phyloP scores from a whole-genome alignment of 495 filamentous ascomycete species.

The Haplographium delicatum region DNA sequence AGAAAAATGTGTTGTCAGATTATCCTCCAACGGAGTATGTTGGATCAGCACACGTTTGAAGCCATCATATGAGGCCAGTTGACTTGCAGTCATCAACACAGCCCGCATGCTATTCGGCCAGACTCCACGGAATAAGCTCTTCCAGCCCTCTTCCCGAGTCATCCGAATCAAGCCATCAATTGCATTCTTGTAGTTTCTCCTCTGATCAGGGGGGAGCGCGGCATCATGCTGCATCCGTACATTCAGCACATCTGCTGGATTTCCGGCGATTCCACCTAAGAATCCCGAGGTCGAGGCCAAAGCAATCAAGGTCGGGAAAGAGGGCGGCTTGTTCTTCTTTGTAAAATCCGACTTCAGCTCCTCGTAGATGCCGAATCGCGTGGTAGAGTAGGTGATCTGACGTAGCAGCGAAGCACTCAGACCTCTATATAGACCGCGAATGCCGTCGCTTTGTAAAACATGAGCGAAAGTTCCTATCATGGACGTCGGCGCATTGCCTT shows the following conservation, averaged over 20 bases:
- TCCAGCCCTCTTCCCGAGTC: slow-evolving; percentile 63
- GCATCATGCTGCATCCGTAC: slow-evolving; percentile 98
- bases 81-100: slow-evolving; percentile 87
- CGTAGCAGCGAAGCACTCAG: slow-evolving; percentile 89
- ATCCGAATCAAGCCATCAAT: slow-evolving; percentile 82
- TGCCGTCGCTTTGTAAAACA: slow-evolving; percentile 57
- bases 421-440: slow-evolving; percentile 77
- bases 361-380: slow-evolving; percentile 92
- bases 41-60: slow-evolving; percentile 78
- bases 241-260: slow-evolving; percentile 93
- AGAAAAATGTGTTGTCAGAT: slow-evolving; percentile 77
- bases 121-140: slow-evolving; percentile 77
- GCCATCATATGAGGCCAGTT: slow-evolving; percentile 86
- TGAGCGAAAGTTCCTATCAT: slow-evolving; percentile 81
- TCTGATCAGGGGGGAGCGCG: slow-evolving; percentile 63
- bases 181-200: slow-evolving; percentile 85
- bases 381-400: slow-evolving; percentile 88
- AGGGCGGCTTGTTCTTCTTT: slow-evolving; percentile 43
- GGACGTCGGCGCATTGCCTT: slow-evolving; percentile 56
- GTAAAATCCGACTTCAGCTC: slow-evolving; percentile 69
- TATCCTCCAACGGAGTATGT: slow-evolving; percentile 65
- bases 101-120: slow-evolving; percentile 88
- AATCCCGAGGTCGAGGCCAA: slow-evolving; percentile 82
- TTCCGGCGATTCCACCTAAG: slow-evolving; percentile 83
- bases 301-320: slow-evolving; percentile 66